Evolutionary conservation across 2,329 filamentous ascomycete genomes (phyloP).

Genomic region (Penicillium hesseltinei): DNA sequence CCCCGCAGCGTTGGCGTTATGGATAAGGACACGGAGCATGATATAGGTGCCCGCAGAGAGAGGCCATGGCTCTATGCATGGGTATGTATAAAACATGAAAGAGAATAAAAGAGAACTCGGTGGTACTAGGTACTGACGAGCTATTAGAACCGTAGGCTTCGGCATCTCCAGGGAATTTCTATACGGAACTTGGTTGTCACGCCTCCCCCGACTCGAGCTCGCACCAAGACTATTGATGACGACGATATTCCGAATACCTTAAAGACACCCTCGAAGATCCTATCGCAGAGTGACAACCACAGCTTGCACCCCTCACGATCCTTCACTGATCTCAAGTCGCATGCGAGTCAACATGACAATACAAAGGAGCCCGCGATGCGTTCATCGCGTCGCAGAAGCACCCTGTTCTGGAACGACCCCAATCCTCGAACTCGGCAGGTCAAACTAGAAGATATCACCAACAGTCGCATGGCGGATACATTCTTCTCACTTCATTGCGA

Average conservation of each 20-base stretch:
- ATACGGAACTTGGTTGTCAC: constrained; percentile 78
- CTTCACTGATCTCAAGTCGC: constrained; percentile 52
- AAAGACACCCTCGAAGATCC: constrained; percentile 66
- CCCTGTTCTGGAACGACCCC: constrained; percentile 62
- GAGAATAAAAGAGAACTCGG: background rate
- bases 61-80: constrained; percentile 54
- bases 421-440: constrained; percentile 65
- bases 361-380: constrained; percentile 20
- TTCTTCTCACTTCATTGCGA: constrained; percentile 83
- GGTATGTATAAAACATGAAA: constrained; percentile 43
- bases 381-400: constrained; percentile 53
- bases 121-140: constrained; percentile 13
- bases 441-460: constrained; percentile 70
- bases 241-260: constrained; percentile 67
- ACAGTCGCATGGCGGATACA: constrained; percentile 73
- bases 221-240: constrained; percentile 69
- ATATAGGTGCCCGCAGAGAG: constrained; percentile 40
- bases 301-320: constrained; percentile 59
- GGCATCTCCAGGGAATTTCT: constrained; percentile 83
- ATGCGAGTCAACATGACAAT: constrained; percentile 14
- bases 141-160: constrained; percentile 74
- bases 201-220: constrained; percentile 50
- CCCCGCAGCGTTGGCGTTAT: constrained; percentile 5
- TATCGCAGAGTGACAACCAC: constrained; percentile 51
- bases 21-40: constrained; percentile 22